Evolutionary conservation across 106 monocot species (phyloP), one percentile per base, ranked within the genome.

Genomic region (Posidonia australis): DNA sequence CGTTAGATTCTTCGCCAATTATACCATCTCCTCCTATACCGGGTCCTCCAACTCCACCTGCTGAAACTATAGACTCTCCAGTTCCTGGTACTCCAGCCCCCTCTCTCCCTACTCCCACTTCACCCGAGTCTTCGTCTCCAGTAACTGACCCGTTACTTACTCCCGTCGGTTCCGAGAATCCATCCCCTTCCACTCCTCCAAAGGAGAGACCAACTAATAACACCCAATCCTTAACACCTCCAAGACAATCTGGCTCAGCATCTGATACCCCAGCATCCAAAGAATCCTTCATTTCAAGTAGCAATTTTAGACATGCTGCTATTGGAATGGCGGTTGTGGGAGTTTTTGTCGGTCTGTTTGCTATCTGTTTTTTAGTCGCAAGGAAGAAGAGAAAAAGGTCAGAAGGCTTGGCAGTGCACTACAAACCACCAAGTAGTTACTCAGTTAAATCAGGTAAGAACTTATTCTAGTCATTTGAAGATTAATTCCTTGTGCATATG

Each of bases 401-500:
- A 55, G 53, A 77, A 46, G 64, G 29, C 3, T 67, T 72, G 57
- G 53, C 69, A 19, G 56, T 41, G 23, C 62, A 69, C 23, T 80
- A 82, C 13, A 55, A 58, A 30, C 72, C 77, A 46, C 77, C 76
- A 4, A 18, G 42, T 52, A 72, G 29, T 62, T 69, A 67, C 42
- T 71, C 73, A n/a, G 51, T 63, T 28, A 63, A 65, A 43, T 63
- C 82, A 77, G 77, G 86, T 86, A 68, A 63, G 71, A 46, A 13
- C 7, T 12, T n/a, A 13, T 16, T 14, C 23, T 26, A 46, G 28
- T 27, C 10, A 51, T 22, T 30, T 52, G 26, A 19, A 22, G 62
- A 9, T 9, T 67, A 30, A 21, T 56, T 55, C 13, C 1, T 47
- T 43, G 3, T 67, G 1, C 5, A 23, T 62, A 17, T 43, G 24